Evolutionary conservation across 139 green algal species (phyloP).

Genomic region (Microglena sp.): DNA sequence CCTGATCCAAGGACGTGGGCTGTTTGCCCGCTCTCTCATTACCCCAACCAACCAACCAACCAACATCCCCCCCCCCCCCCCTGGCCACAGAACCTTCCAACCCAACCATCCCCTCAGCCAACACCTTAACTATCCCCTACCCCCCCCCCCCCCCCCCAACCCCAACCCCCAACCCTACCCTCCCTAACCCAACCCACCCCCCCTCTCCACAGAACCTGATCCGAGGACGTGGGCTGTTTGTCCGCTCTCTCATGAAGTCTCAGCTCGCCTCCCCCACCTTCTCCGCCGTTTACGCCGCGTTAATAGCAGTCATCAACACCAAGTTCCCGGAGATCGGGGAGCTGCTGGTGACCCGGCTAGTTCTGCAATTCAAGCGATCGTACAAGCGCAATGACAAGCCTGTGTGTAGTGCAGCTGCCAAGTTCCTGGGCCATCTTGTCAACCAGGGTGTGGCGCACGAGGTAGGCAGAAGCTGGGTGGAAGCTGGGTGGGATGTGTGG

Average conservation of each 20-base stretch:
- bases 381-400: constrained; percentile 96
- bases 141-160: too few species aligned
- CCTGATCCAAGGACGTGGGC: constrained; percentile 73
- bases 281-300: constrained; percentile 79
- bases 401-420: constrained; percentile 64
- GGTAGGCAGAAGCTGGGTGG: too few species aligned
- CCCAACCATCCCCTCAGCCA: too few species aligned
- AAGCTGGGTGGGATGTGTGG: too few species aligned
- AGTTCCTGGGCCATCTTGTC: constrained; percentile 89
- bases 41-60: too few species aligned
- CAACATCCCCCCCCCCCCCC: too few species aligned
- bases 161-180: too few species aligned
- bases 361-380: constrained; percentile 77
- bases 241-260: constrained; percentile 83
- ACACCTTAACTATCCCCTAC: too few species aligned
- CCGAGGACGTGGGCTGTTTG: constrained; percentile 81
- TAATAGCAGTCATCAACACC: constrained; percentile 93
- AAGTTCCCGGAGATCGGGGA: constrained; percentile 89
- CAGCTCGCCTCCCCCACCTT: constrained; percentile 86
- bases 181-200: too few species aligned
- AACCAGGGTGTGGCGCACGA: constrained; percentile 86
- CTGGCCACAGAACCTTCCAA: too few species aligned
- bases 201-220: constrained; percentile 71
- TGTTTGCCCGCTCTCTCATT: constrained; percentile 86
- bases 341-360: constrained; percentile 55